These are phyloP conservation scores for Alternaria dauci DNA, from an alignment of 2,329 filamentous ascomycete genomes.

Conservation along the genomic window DNA sequence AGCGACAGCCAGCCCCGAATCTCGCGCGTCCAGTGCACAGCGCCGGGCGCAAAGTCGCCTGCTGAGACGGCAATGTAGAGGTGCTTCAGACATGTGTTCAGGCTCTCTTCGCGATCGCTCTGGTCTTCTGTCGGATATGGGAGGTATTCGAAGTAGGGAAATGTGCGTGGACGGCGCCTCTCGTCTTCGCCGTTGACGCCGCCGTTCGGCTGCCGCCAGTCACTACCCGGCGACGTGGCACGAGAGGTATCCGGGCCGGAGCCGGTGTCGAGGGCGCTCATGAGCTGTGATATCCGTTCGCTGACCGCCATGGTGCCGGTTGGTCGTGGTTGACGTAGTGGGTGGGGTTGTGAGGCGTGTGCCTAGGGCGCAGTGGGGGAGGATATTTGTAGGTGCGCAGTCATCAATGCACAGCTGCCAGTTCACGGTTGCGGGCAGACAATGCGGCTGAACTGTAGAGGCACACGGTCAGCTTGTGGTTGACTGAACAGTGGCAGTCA, in stretches of 20 bases:
- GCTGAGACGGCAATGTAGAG: constrained; percentile 91
- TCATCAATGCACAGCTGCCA: constrained; percentile 39
- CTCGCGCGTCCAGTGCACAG: constrained; percentile 96
- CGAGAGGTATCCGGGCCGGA: constrained; percentile 77
- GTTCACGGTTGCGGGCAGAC: constrained; percentile 18
- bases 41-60: constrained; percentile 92
- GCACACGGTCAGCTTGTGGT: constrained; percentile 25
- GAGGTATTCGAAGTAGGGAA: constrained; percentile 88
- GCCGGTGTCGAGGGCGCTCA: constrained; percentile 48
- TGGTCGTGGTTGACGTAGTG: constrained; percentile 14
- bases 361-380: constrained; percentile 26
- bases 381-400: constrained; percentile 18
- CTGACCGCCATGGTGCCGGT: constrained; percentile 48
- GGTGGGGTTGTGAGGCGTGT: constrained; percentile 23
- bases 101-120: constrained; percentile 75
- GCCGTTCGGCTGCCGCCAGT: constrained; percentile 64
- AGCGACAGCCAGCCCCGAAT: constrained; percentile 93
- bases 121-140: constrained; percentile 90
- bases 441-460: constrained; percentile 16
- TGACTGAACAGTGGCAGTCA: constrained; percentile 9
- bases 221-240: constrained; percentile 81
- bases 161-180: constrained; percentile 81
- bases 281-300: constrained; percentile 55
- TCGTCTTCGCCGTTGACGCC: constrained; percentile 56
- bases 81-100: constrained; percentile 89